Percentiles rank a stretch among this genome's conserved stretches.
These are phyloP conservation scores for Cucurbita argyrosperma DNA, from an alignment of 306 rosid species.

Conservation along the genomic window DNA sequence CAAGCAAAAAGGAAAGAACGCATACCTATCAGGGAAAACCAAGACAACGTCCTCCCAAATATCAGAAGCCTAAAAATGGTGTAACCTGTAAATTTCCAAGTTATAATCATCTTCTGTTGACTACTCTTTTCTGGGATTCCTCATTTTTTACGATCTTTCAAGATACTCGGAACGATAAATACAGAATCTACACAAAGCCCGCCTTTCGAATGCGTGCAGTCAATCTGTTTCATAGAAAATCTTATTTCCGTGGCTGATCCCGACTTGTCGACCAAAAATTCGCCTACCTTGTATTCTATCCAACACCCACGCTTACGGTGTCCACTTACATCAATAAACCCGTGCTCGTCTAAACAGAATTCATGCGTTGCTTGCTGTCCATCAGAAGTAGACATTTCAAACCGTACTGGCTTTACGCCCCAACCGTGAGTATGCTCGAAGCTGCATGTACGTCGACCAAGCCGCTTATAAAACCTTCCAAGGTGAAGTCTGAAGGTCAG, in stretches of 20 bases:
- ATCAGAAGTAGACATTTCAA: slow-evolving; percentile 54
- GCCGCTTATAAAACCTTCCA: slow-evolving; percentile 66
- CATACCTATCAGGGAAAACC: background rate
- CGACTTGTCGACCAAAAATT: slow-evolving; percentile 42
- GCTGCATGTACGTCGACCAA: slow-evolving; percentile 63
- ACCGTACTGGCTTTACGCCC: slow-evolving; percentile 69
- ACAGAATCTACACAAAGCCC: slow-evolving; percentile 93
- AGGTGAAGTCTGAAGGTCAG: slow-evolving; percentile 78
- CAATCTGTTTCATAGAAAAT: slow-evolving; percentile 95
- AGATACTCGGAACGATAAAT: slow-evolving; percentile 56
- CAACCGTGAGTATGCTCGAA: slow-evolving; percentile 91
- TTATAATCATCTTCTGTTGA: slow-evolving; percentile 2
- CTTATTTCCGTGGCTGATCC: slow-evolving; percentile 53
- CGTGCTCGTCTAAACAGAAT: slow-evolving; percentile 54
- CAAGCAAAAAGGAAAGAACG: background rate
- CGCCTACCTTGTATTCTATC: slow-evolving; percentile 97
- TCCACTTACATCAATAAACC: slow-evolving; percentile 31
- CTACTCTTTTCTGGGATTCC: slow-evolving; percentile 35
- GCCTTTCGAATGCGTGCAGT: slow-evolving; percentile 91
- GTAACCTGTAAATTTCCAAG: slow-evolving; percentile 5
- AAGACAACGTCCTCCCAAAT: background rate
- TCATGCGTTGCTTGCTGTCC: slow-evolving; percentile 54
- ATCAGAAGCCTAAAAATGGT: background rate
- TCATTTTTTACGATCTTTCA: slow-evolving; percentile 36
- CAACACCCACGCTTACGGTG: slow-evolving; percentile 69